A percentile compares a stretch with the other conserved stretches of the same genome.
Evolutionary conservation across 202 grass and related monocot genomes (phyloP).

Genomic region (Carex arenaria): DNA sequence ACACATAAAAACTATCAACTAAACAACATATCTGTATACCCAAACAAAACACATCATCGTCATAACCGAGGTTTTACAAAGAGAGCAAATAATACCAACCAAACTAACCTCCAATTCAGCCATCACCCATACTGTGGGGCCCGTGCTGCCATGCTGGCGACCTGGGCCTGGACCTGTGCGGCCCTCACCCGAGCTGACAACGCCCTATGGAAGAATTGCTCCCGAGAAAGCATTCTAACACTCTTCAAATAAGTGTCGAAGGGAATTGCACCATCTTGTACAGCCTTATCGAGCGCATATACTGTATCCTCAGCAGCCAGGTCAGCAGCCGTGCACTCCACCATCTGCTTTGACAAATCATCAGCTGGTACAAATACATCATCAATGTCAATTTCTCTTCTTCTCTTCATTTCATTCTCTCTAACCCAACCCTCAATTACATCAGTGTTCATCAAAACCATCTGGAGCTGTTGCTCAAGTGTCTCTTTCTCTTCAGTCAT

Average conservation of each 20-base stretch:
- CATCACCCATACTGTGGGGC: constrained; percentile 52
- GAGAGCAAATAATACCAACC: background rate
- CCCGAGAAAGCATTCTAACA: constrained; percentile 45
- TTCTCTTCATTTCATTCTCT: constrained; percentile 39
- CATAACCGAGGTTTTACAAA: constrained; percentile 12
- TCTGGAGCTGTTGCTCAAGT: constrained; percentile 74
- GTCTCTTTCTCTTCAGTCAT: constrained; percentile 74
- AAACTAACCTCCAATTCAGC: constrained; percentile 12
- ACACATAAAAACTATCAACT: constrained; percentile 13
- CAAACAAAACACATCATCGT: constrained; percentile 13
- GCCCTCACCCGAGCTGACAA: constrained; percentile 58
- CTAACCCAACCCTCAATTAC: constrained; percentile 61
- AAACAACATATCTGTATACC: constrained; percentile 12
- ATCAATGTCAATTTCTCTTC: constrained; percentile 33
- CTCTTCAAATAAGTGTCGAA: constrained; percentile 74
- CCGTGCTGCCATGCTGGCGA: constrained; percentile 60
- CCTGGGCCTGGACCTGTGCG: constrained; percentile 62
- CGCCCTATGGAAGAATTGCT: constrained; percentile 82
- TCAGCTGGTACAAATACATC: constrained; percentile 40
- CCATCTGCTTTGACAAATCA: constrained; percentile 73
- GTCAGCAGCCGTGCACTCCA: constrained; percentile 68
- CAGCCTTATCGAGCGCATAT: constrained; percentile 72
- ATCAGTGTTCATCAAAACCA: constrained; percentile 68
- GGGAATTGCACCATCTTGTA: constrained; percentile 62
- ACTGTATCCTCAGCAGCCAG: constrained; percentile 75